Base-by-base conservation (phyloP, 768 basidiomycete genomes). In the Boletus subcaerulescens region DNA sequence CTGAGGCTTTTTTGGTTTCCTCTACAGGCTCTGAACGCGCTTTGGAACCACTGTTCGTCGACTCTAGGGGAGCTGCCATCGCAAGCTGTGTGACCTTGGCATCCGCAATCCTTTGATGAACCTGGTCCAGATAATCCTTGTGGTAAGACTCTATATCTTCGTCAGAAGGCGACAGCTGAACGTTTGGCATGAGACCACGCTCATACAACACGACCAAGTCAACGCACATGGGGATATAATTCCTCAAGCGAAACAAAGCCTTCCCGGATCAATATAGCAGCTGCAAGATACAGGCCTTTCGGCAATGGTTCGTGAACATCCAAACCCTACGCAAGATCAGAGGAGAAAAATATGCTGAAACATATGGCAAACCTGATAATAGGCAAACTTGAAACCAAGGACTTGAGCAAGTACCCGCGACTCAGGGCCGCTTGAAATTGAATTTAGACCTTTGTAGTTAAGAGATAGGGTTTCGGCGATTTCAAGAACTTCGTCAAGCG, bases 351-450 rank as follows among this genome's bases (percentile, higher is more conserved):
- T 39, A 39, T 20, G 17, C 14, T 15, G 35, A 11, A 40, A 36
- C n/a, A 26, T 43, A 57, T 41, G 54, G 62, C 80, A 45, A 59
- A 93, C 95, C 74, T 95, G 88, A 71, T 96, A 95, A 68, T 87
- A 86, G 10, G 82, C 80, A 64, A 97, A 96, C 71, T 99, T 99
- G 80, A 98, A 98, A n/a, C 97, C 97, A 20, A 99, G 76, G 8
- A 98, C 90, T 73, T 99, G 94, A 14, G 92, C 87, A 52, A 91
- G 73, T 20, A 91, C 87, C 48, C 82, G 79, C 24, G 85, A 76
- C 48, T 81, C 76, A 26, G 66, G 65, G 5, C 64, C 61, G 14
- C 65, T 62, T 50, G 63, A 39, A 49, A 50, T 24, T 62, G 54
- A 15, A 44, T 38, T 22, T 50, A 59, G 43, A 5, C 48, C 51